phyloP scores from a whole-genome alignment of 1,284 basidiomycete species.

The Schizopora paradoxa region DNA sequence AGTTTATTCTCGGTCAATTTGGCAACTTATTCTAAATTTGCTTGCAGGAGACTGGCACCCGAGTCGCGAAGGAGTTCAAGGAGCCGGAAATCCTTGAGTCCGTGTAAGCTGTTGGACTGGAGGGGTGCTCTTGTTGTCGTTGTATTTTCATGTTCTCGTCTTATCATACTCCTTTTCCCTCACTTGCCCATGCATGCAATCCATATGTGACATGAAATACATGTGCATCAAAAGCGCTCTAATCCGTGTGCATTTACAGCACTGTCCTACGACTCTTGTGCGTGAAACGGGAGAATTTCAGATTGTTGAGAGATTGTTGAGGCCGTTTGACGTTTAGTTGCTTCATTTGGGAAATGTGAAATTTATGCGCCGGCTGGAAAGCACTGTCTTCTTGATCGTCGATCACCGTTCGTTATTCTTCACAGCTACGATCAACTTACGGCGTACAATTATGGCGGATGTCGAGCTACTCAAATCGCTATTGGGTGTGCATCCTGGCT shows the following conservation, averaged over 20 bases:
- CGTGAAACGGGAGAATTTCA: too few relatives aligned
- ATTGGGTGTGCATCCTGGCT: conserved; percentile 70
- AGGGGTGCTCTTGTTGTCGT: too few relatives aligned
- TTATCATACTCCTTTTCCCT: conserved; percentile 13
- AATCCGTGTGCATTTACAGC: too few relatives aligned
- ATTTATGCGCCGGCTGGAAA: too few relatives aligned
- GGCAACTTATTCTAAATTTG: conserved; percentile 16
- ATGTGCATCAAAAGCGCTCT: too few relatives aligned
- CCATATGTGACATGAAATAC: too few relatives aligned
- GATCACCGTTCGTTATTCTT: conserved; percentile 3
- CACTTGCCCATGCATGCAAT: too few relatives aligned
- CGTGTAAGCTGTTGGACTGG: conserved; percentile 47
- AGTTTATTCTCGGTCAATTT: conserved; percentile 31
- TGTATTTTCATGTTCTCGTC: conserved; percentile 18
- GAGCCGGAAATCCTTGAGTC: conserved; percentile 84
- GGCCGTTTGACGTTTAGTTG: too few relatives aligned
- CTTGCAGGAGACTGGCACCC: conserved; percentile 80
- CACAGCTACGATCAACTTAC: conserved; percentile 16
- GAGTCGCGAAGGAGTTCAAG: conserved; percentile 88
- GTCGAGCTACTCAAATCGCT: conserved; percentile 66
- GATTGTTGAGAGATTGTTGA: too few relatives aligned
- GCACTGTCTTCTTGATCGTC: too few relatives aligned
- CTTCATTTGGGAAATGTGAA: background rate
- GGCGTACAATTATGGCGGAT: conserved; percentile 58
- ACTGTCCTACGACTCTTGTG: too few relatives aligned